Base-by-base conservation (phyloP, 2,329 filamentous ascomycete genomes). In the Colletotrichum musicola region DNA sequence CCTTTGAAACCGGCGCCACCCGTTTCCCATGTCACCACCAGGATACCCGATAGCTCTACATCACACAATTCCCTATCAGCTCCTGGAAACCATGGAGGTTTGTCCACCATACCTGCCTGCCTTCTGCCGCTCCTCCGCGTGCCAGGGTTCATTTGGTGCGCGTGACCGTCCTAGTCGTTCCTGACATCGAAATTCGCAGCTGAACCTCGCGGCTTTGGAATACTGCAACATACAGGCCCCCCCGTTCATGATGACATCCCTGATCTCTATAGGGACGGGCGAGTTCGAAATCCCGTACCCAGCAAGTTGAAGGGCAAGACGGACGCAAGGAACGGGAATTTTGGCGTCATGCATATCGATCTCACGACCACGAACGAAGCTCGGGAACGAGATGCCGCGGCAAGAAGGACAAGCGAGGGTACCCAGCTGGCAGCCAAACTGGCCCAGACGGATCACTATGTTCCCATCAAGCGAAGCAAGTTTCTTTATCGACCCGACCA, bases 321-420 rank as follows among this genome's bases (percentile, higher is more conserved):
- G 20, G 83, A 86, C 71, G 80, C 81, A 27, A 85, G 84, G 73
- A 86, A 86, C 68, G 88, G 88, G 30, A 89, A 89, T 72, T 91
- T 91, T 75, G 81, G 83, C 53, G 86, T 90, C 47, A 89, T 91
- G 84, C 87, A 89, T 64, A 89, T 91, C 81, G 83, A 85, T 40
- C 80, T 87, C 27, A 74, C 75, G 22, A 80, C 79, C 64, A 81
- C 78, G 74, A 78, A 80, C 70, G 82, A 84, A 65, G 82, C 83
- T 46, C 79, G 84, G 58, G 81, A 84, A 47, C 81, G 86, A 55
- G 83, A 86, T 74, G 84, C 84, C 59, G 84, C 86, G 53, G 88
- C 88, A 6, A 88, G 89, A 75, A 85, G 87, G 58, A 86, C 87
- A 13, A 91, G 89, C 73, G 88, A 91, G 75, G 86, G 83, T 72